phyloP scores from a whole-genome alignment of 1,139 yeast species.

The Taphrina betulina region DNA sequence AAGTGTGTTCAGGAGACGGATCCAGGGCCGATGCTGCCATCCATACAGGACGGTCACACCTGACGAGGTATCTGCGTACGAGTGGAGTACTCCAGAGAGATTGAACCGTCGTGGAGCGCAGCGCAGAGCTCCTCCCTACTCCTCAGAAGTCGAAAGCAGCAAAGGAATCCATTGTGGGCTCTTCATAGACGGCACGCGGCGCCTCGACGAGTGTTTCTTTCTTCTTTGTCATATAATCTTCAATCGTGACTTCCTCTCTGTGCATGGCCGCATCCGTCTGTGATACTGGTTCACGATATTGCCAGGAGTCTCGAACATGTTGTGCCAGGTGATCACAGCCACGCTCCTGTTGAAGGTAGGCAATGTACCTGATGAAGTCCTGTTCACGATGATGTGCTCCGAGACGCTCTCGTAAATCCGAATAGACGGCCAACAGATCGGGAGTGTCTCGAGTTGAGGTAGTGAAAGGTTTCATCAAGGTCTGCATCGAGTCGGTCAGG shows the following conservation, averaged over 20 bases:
- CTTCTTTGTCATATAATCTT: constrained; percentile 11
- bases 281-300: not conserved
- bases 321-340: constrained; percentile 11
- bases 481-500: not conserved
- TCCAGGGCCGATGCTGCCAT: too few species aligned
- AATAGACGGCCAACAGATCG: not conserved
- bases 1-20: too few species aligned
- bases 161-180: constrained; percentile 30
- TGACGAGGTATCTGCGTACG: not conserved
- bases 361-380: not conserved
- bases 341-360: not conserved
- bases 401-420: not conserved
- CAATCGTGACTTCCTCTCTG: constrained; percentile 16
- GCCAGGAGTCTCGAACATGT: not conserved
- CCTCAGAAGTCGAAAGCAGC: constrained; percentile 28
- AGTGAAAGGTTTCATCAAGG: not conserved
- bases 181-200: constrained; percentile 22
- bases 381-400: not conserved
- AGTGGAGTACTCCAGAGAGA: too few species aligned
- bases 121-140: constrained; percentile 16
- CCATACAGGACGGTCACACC: too few species aligned
- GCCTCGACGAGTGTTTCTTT: constrained; percentile 15
- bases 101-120: too few species aligned
- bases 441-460: constrained; percentile 1
- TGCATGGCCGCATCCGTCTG: not conserved